Base-by-base conservation (phyloP, 2,329 filamentous ascomycete species). In the Aspergillus awamori region DNA sequence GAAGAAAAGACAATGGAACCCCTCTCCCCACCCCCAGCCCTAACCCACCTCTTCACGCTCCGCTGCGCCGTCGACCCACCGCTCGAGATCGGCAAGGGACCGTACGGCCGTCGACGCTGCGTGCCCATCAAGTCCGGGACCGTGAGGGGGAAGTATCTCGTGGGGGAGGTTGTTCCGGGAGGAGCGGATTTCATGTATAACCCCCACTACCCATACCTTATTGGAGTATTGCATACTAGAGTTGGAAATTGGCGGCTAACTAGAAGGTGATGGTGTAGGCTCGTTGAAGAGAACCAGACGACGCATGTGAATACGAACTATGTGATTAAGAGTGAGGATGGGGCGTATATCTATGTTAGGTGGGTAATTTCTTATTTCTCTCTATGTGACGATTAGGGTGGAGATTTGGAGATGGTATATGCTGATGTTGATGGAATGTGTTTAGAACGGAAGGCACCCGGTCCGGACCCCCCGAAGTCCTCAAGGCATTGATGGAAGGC, bases 231-330 rank as follows among this genome's bases (percentile, higher is more conserved):
- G 10, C 4, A 4, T 10, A 30, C 2, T 30, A 10, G 28, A 4
- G 11, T 30, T 30, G 10, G 8, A 10, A 10, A 30, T 11, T 5
- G 10, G 11, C 10, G 28, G 7, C 10, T 36, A 41, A 22, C 45
- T 6, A 4, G 28, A 20, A 15, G n/a, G 4, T 57, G 45, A 59
- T 33, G 41, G 47, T 26, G 36, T 41, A 72, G 69, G 70, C 41
- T 71, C 4, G 69, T 71, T 0, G 69, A 71, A 28, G 67, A 67
- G n/a, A 54, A 69, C 20, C 67, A 70, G n/a, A 71, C 69, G 1
- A 69, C 67, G 13, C 69, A 71, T 59, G 68, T 70, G 15, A 70
- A 70, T 49, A 68, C 69, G 8, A 70, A 68, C 15, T 69, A 71
- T 38, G 65, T 71, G 13, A 67, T 72, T n/a, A 69, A 66, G 47